Evolutionary conservation across 192 early-diverging fungal species (phyloP).

Genomic region (Backusella macrospora): DNA sequence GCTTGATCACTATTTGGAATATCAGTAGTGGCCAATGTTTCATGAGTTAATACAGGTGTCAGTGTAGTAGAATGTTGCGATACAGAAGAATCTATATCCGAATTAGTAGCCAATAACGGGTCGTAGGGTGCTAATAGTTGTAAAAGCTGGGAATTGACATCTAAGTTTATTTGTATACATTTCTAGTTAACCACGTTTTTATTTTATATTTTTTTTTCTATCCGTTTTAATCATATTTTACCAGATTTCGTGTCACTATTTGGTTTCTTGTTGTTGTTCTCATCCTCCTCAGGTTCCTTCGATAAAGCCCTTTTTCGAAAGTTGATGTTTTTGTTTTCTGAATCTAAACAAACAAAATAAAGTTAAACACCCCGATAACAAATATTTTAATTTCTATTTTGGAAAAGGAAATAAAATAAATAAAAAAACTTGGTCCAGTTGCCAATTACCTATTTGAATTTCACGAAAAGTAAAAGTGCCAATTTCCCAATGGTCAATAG

Average conservation of each 20-base stretch:
- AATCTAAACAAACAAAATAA: constrained; percentile 10
- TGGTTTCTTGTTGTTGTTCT: background rate
- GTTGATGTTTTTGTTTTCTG: constrained; percentile 1
- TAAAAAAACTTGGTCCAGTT: constrained; percentile 2
- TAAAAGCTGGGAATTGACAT: constrained; percentile 19
- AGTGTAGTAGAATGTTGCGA: background rate
- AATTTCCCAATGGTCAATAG: constrained; percentile 12
- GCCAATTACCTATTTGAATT: constrained; percentile 2
- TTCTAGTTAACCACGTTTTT: background rate
- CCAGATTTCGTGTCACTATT: background rate
- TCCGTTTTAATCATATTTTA: background rate
- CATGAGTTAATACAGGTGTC: background rate
- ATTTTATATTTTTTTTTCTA: background rate
- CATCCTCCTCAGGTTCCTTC: constrained; percentile 13
- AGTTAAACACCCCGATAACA: constrained; percentile 18
- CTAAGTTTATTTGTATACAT: constrained; percentile 10
- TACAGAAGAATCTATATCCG: background rate
- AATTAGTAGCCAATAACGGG: background rate
- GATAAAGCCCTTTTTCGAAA: constrained; percentile 14
- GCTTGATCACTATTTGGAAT: background rate
- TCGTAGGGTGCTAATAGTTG: background rate
- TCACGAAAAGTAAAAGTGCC: constrained; percentile 13
- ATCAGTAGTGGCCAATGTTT: background rate
- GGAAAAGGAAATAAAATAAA: background rate
- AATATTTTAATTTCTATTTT: background rate